Base-by-base conservation (phyloP, 2,329 filamentous ascomycete species). In the Coniochaeta hoffmannii region DNA sequence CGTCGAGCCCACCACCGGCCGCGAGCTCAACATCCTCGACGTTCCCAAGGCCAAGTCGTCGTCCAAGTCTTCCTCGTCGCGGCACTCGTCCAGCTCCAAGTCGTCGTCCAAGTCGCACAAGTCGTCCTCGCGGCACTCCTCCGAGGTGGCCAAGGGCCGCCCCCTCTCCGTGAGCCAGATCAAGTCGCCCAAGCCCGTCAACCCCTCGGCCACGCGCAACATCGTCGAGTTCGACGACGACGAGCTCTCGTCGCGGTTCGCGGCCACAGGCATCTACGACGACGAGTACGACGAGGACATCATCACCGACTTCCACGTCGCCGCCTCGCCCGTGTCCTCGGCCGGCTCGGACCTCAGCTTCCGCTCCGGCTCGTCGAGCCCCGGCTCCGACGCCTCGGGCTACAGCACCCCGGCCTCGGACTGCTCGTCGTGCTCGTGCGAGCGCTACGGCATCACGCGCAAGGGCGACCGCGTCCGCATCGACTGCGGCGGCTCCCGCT, bases 11-110 rank as follows among this genome's bases (percentile, higher is more conserved):
- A 97, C 92, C 72, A 97, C 94, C 56, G 90, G 92, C 76, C 93
- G 94, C 73, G 90, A 92, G 75, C 83, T 99, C 66, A 99, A 99
- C 83, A 90, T 96, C 75, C 90, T 99, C 73, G 92, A 97, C 73
- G 89, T 96, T 59, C 89, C 91, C 71, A 81, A 78, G 69, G 75
- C 78, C 57, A 73, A 74, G 62, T 73, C 75, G 55, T 61, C 73
- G 24, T 69, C 72, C 32, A 72, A 70, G 50, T 72, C 72, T 38
- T 71, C 71, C 66, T 74, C 72, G 74, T 75, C 74, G 55, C 74
- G 71, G 66, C 73, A 71, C 62, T 72, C 68, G 59, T 73, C 68
- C 55, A 70, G 69, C 66, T 66, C 71, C 55, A 71, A 69, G 41
- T 73, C 72, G 41, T 73, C 72, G 51, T 68, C 68, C 24, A 73